Conservation (phyloP, 2,329 filamentous ascomycete species). For the Chalara sp. region DNA sequence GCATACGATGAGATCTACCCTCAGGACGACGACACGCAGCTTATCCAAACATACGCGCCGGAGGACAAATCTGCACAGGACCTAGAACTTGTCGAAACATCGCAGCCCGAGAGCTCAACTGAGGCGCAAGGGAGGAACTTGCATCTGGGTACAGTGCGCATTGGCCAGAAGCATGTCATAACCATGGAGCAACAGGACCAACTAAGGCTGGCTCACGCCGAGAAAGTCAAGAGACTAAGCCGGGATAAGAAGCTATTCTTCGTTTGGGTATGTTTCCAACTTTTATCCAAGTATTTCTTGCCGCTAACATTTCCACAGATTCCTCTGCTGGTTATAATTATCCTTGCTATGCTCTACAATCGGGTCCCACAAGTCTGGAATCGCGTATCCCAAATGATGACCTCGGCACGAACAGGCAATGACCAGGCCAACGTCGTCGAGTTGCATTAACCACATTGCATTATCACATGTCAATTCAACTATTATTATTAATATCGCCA, state of each 20-base stretch:
- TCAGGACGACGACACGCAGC: constrained; percentile 26
- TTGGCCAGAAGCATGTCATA: constrained; percentile 56
- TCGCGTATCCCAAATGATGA: constrained; percentile 12
- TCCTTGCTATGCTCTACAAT: constrained; percentile 44
- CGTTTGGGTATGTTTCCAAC: constrained; percentile 48
- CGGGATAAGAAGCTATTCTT: constrained; percentile 62
- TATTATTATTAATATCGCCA: too few species aligned
- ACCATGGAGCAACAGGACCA: constrained; percentile 60
- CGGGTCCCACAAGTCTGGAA: constrained; percentile 41
- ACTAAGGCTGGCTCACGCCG: constrained; percentile 52
- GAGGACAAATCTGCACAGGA: constrained; percentile 49
- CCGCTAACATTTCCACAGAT: constrained; percentile 33
- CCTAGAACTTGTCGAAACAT: constrained; percentile 38
- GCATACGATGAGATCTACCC: constrained; percentile 78
- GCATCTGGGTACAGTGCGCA: constrained; percentile 41
- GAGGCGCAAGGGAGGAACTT: constrained; percentile 32
- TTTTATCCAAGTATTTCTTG: not conserved
- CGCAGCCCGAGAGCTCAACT: constrained; percentile 23
- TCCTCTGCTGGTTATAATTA: constrained; percentile 41
- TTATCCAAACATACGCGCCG: constrained; percentile 28
- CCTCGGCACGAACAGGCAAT: constrained; percentile 13
- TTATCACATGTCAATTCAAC: too few species aligned
- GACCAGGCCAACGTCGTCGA: not conserved
- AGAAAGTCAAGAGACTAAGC: constrained; percentile 55
- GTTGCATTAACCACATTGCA: too few species aligned